Base-by-base conservation (phyloP, 106 monocot species). In the Acorus calamus region DNA sequence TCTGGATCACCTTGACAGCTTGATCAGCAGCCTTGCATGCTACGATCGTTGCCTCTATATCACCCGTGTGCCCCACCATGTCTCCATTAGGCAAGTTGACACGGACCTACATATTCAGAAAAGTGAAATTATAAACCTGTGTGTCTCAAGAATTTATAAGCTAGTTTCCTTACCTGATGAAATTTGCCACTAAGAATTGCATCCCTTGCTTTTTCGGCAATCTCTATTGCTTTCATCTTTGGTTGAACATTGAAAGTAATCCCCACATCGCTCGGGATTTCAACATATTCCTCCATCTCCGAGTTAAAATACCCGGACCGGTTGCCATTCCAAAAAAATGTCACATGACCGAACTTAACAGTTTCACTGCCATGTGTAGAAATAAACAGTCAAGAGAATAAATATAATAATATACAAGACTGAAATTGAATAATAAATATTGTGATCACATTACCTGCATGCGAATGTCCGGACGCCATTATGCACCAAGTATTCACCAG, bases 311-410 rank as follows among this genome's bases (percentile, higher is more conserved):
- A 88, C 43, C 93, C 93, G 41, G 88, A 93, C 8, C 93, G 85
- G 55, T 88, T 93, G 42, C 88, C 93, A 58, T 93, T 93, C 93
- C 93, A 93, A 74, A 93, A 93, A 69, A 93, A 93, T 56, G 93
- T 88, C 52, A 93, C 93, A 77, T 93, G 93, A 28, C 93, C 92
- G 69, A 92, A 92, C 62, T 92, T 92, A 52, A 92, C 91, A 0
- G 91, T 92, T 62, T 92, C 91, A 74, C 91, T 92, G 80, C 52
- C 65, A 66, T 14, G 44, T 66, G 5, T 28, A 43, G 52, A 54
- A 68, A 60, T 51, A 10, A 54, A 2, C 48, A 56, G 56, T 56
- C 6, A 11, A 56, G 5, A 11, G 2, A 12, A 12, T n/a, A n/a
- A n/a, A n/a, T n/a, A n/a, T 11, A 7, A 56, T 11, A 13, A 13